phyloP scores from a whole-genome alignment of 306 rosid species.

The Begonia masoniana region DNA sequence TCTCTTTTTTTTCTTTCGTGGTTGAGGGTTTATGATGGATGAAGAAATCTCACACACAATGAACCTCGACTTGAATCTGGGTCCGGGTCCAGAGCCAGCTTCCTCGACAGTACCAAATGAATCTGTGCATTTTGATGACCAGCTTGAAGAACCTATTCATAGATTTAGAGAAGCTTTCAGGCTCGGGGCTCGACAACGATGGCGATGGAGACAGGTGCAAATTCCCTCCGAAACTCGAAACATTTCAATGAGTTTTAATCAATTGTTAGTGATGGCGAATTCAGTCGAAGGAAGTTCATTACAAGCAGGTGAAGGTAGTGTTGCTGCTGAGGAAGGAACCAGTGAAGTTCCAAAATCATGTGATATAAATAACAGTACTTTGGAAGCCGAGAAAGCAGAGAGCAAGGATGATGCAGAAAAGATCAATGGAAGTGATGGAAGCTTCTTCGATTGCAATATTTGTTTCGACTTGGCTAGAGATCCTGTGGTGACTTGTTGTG shows the following conservation, averaged over 20 bases:
- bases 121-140: constrained; percentile 19
- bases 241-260: constrained; percentile 48
- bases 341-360: constrained; percentile 50
- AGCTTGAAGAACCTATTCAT: constrained; percentile 40
- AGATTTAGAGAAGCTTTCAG: constrained; percentile 42
- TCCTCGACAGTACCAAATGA: background rate
- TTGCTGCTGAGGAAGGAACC: constrained; percentile 54
- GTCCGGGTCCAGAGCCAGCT: constrained; percentile 66
- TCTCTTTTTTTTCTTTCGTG: too few species aligned
- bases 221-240: constrained; percentile 32
- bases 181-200: constrained; percentile 48
- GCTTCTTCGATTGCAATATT: constrained; percentile 86
- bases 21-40: constrained; percentile 36
- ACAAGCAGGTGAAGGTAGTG: constrained; percentile 90
- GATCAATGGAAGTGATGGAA: constrained; percentile 55
- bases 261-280: constrained; percentile 37
- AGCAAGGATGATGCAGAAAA: constrained; percentile 61
- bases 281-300: constrained; percentile 35
- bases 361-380: constrained; percentile 45
- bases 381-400: constrained; percentile 37
- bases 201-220: constrained; percentile 17
- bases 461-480: constrained; percentile 86
- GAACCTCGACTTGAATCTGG: constrained; percentile 98
- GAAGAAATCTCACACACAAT: constrained; percentile 72
- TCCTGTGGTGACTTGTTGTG: constrained; percentile 95